Conservation (phyloP, 257 asterid genomes). For the Hygrophila difformis region DNA sequence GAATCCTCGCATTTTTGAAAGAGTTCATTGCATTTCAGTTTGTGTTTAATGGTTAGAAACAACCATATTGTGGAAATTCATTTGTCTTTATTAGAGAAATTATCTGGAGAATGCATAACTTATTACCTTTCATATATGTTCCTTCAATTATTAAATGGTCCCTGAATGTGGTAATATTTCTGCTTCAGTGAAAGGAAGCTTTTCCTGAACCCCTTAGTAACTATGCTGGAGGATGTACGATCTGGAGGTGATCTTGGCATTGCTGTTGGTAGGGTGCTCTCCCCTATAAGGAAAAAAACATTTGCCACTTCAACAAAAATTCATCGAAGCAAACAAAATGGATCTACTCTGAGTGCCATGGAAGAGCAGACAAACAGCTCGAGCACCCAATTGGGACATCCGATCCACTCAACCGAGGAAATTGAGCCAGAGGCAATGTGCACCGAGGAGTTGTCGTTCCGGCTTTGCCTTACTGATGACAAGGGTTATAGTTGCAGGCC, state of each 20-base stretch:
- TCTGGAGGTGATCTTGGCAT: slow-evolving; percentile 55
- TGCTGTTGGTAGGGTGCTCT: slow-evolving; percentile 55
- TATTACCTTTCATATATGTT: no score
- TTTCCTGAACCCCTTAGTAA: slow-evolving; percentile 75
- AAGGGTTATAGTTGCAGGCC: slow-evolving; percentile 55
- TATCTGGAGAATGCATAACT: no score
- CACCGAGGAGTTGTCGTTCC: slow-evolving; percentile 46
- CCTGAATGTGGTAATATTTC: slow-evolving; percentile 11
- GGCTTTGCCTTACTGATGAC: slow-evolving; percentile 60
- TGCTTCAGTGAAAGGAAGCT: slow-evolving; percentile 69
- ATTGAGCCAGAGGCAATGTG: slow-evolving; percentile 39
- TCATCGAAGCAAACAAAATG: slow-evolving; percentile 31
- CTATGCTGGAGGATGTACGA: slow-evolving; percentile 64
- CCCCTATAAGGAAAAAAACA: slow-evolving; percentile 48
- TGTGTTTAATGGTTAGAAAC: no score
- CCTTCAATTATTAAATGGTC: no score
- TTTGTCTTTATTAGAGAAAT: no score
- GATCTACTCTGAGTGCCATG: slow-evolving; percentile 19
- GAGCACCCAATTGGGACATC: slow-evolving; percentile 27
- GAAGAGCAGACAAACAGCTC: slow-evolving; percentile 28
- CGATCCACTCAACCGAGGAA: slow-evolving; percentile 27
- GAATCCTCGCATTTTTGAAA: no score
- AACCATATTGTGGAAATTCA: no score
- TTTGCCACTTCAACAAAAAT: slow-evolving; percentile 23
- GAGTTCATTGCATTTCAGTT: no score